Evolutionary conservation across 176 grass and related monocot genomes (phyloP), one percentile per base, ranked within the genome.

Genomic region (Carex myosuroides): DNA sequence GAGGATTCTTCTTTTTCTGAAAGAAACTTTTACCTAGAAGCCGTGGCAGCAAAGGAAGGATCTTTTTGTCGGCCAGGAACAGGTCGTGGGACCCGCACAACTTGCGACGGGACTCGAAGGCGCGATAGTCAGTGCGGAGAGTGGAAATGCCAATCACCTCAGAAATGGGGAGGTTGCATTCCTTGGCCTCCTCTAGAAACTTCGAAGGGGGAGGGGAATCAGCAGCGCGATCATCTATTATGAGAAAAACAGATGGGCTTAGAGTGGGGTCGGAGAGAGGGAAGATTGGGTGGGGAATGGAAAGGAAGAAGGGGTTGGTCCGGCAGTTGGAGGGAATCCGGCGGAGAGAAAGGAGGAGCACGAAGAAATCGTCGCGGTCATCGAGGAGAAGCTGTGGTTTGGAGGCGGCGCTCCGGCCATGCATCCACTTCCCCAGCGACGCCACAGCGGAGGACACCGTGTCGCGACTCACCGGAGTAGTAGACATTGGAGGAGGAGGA

Each of bases 21-120:
- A 87, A 99, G 84, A 99, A 99, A 33, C 83, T 5, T 79, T 99
- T 95, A 0, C 93, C 96, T 26, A 99, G 85, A 66, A 99, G 86
- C 18, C 91, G 89, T 4, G 96, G 93, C 71, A 99, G 87, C 80
- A 95, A 85, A 29, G 91, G 92, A 42, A 99, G 79, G 26, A 99
- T 85, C 81, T 80, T 84, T 73, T 93, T 93, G 81, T 99, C 93
- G 5, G 93, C 96, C 59, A 99, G 50, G 81, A 99, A 99, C 70
- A 99, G 86, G 78, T 99, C 93, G 41, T 99, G 85, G 33, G 91
- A 99, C 8, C 54, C 83, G 3, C 88, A 90, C 13, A 99, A 86
- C 74, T 87, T 86, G 68, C 95, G 90, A 56, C 95, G 90, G 3
- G 92, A 89, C 75, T 98, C 95, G 55, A 88, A 98, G 0, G 92